Percentiles rank a stretch among this genome's conserved stretches.
These are phyloP conservation scores for Hypholoma sublateritium DNA, from an alignment of 768 basidiomycete genomes.

Conservation along the genomic window DNA sequence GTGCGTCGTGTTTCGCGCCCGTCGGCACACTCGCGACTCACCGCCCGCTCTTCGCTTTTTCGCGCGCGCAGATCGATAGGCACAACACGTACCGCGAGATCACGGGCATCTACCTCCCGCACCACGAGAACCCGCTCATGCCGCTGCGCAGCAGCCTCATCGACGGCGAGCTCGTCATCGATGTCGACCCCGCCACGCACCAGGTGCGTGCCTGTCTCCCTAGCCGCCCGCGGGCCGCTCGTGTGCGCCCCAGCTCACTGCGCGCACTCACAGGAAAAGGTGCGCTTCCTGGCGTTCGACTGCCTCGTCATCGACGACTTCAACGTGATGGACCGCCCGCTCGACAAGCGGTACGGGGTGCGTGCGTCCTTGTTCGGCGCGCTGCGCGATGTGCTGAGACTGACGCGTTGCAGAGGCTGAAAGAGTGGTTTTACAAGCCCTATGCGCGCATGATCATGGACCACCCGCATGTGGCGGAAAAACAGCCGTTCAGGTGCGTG, in stretches of 20 bases:
- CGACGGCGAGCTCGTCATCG: slow-evolving; percentile 93
- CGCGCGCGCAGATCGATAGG: slow-evolving; percentile 77
- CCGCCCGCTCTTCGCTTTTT: background rate
- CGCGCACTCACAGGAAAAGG: slow-evolving; percentile 57
- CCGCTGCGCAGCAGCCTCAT: slow-evolving; percentile 80
- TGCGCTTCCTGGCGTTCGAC: slow-evolving; percentile 89
- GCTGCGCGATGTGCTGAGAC: background rate
- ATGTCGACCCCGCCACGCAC: slow-evolving; percentile 76
- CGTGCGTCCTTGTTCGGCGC: slow-evolving; percentile 24
- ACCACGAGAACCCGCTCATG: slow-evolving; percentile 67
- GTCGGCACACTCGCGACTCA: background rate
- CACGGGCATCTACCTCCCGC: slow-evolving; percentile 84
- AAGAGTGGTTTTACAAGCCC: slow-evolving; percentile 81
- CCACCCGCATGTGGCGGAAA: slow-evolving; percentile 61
- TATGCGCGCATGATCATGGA: slow-evolving; percentile 69
- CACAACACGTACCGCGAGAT: slow-evolving; percentile 84
- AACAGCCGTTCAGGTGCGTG: slow-evolving; percentile 83
- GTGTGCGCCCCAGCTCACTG: background rate
- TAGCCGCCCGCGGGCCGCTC: background rate
- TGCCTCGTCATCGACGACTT: slow-evolving; percentile 84
- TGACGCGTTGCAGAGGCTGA: slow-evolving; percentile 56
- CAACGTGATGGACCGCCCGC: slow-evolving; percentile 81
- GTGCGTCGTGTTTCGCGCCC: slow-evolving; percentile 44
- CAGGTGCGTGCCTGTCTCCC: slow-evolving; percentile 43
- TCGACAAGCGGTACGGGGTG: slow-evolving; percentile 91